Percentiles rank a stretch among this genome's conserved stretches.
These are phyloP conservation scores for Microbotryomycetes sp. DNA, from an alignment of 1,284 basidiomycete species.

Conservation along the genomic window DNA sequence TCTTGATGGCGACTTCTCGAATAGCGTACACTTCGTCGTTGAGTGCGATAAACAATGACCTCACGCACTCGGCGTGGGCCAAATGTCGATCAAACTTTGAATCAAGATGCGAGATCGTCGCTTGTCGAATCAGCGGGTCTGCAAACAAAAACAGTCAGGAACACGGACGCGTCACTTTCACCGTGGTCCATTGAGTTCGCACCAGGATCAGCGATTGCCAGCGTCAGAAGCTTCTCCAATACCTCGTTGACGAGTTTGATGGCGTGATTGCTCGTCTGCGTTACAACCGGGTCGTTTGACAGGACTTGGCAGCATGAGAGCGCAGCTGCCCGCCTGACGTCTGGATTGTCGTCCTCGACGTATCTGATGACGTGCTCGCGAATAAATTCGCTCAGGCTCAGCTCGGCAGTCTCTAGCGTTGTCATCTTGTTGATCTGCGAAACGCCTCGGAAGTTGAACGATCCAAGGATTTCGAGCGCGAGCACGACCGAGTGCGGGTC, in stretches of 20 bases:
- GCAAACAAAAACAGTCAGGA: background rate
- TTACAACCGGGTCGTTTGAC: slow-evolving; percentile 91
- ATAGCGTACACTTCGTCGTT: slow-evolving; percentile 97
- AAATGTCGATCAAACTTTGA: slow-evolving; percentile 96
- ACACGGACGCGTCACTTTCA: background rate
- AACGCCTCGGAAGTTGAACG: slow-evolving; percentile 88
- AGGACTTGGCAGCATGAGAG: slow-evolving; percentile 87
- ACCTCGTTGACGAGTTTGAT: slow-evolving; percentile 98
- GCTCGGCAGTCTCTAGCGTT: slow-evolving; percentile 43
- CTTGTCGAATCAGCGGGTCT: slow-evolving; percentile 78
- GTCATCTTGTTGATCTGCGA: slow-evolving; percentile 12
- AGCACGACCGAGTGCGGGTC: slow-evolving; percentile 68
- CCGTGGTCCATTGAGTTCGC: slow-evolving; percentile 21
- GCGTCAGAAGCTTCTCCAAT: slow-evolving; percentile 89
- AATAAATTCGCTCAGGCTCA: slow-evolving; percentile 94
- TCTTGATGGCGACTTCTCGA: slow-evolving; percentile 76
- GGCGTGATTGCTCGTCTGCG: slow-evolving; percentile 90
- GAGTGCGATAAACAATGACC: slow-evolving; percentile 91
- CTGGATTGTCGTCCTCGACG: slow-evolving; percentile 83
- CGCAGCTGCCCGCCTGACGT: slow-evolving; percentile 85
- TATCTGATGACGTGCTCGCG: slow-evolving; percentile 87
- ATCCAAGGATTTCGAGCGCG: slow-evolving; percentile 78
- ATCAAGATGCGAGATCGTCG: slow-evolving; percentile 80
- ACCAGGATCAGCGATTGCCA: slow-evolving; percentile 96
- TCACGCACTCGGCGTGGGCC: slow-evolving; percentile 97